These are phyloP conservation scores for Blastocystis hominis DNA, from an alignment of 352 stramenopile genomes.

Conservation along the genomic window DNA sequence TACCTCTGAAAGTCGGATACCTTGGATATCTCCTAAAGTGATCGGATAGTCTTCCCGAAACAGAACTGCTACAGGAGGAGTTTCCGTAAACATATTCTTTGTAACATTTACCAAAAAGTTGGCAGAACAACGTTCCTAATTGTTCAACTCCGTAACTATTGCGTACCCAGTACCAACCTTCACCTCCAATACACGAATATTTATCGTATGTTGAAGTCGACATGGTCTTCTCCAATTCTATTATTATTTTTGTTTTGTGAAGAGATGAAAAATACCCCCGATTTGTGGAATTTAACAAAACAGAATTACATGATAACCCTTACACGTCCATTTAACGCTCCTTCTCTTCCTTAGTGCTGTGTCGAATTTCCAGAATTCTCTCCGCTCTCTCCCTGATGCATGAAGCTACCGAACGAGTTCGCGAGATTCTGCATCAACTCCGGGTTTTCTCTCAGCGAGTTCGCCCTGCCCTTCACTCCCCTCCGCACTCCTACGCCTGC, in stretches of 20 bases:
- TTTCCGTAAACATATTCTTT: conserved; percentile 51
- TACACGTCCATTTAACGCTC: background rate
- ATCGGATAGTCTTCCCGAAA: conserved; percentile 38
- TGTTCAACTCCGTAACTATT: background rate
- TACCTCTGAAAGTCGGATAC: background rate
- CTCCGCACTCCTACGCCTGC: background rate
- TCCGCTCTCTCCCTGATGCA: background rate
- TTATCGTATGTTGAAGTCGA: conserved; percentile 32
- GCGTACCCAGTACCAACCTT: conserved; percentile 56
- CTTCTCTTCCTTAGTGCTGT: background rate
- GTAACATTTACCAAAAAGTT: conserved; percentile 57
- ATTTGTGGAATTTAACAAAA: too few species aligned
- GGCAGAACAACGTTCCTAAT: conserved; percentile 43
- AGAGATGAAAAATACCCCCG: too few species aligned
- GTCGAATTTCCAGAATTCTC: background rate
- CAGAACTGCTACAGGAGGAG: conserved; percentile 9
- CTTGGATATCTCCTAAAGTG: conserved; percentile 37
- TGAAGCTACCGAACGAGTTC: background rate
- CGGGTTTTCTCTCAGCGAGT: background rate
- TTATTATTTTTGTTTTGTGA: too few species aligned
- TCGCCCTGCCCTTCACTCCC: background rate
- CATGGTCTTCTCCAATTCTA: background rate
- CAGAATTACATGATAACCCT: background rate
- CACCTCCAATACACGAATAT: conserved; percentile 44
- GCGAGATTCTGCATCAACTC: background rate